Base-by-base conservation (phyloP, 1,284 basidiomycete genomes). In the Rhodotorula sp. region DNA sequence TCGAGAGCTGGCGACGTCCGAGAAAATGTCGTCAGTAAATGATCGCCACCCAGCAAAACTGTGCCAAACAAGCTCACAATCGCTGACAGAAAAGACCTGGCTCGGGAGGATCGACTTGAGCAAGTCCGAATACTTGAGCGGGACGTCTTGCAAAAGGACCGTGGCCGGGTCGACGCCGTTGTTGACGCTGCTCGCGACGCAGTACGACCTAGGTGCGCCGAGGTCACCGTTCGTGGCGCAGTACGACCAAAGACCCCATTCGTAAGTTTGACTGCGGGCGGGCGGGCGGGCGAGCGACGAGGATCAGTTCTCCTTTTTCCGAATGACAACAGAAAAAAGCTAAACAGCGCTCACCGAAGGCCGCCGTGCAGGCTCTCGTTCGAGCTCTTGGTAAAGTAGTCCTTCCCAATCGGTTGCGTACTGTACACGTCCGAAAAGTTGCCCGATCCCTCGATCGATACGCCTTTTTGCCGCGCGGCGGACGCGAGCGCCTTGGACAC, bases 321-420 rank as follows among this genome's bases (percentile, higher is more conserved):
- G 12, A 20, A 10, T 16, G 31, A 3, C 23, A 26, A 49, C n/a
- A 20, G 21, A 16, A 23, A 21, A 39, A 69, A 67, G 57, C 59
- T 69, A 70, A 70, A 75, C 5, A 78, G 64, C 23, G 75, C 78
- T 64, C 67, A 77, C 59, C 71, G 54, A n/a, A 78, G n/a, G 10
- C 77, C 77, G 23, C 64, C 63, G 46, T 76, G 69, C 43, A 58
- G 62, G 5, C 61, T 68, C 52, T 67, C 49, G 51, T 58, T 64
- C 48, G 31, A 34, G 6, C 26, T 14, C 70, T 71, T 60, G n/a
- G 60, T 60, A 48, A 51, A 71, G 65, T 71, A 67, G 5, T 26
- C 57, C n/a, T 66, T 51, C 7, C 58, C 54, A 15, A 62, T 29
- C 16, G 48, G 31, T 5, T 43, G 23, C 2, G 56, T 8, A 26